Base-by-base conservation (phyloP, 805 yeast genomes). In the Diddensiella transvaalensis region DNA sequence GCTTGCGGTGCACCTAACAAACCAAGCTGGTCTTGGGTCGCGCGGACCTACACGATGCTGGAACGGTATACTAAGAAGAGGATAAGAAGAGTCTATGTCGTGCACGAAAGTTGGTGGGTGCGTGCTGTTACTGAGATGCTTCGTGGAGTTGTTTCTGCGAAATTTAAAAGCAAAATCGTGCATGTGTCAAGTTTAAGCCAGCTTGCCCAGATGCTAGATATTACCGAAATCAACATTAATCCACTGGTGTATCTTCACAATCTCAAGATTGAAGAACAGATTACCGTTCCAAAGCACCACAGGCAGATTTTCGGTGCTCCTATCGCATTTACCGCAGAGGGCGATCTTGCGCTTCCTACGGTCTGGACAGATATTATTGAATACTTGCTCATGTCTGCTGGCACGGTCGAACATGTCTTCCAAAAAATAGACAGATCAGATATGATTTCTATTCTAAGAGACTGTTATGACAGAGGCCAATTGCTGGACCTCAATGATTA, bases 91-190 rank as follows among this genome's bases (percentile, higher is more conserved):
- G 71, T 88, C 2, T 85, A 83, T 54, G 76, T 90, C 24, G 95
- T 91, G 2, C 97, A 91, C 66, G 96, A 90, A 56, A 83, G 85
- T 41, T 89, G 96, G 93, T 78, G 90, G 67, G 78, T 87, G 22
- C 79, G 88, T 57, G 83, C 95, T 0, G 76, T 87, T 32, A 77
- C 85, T 13, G 89, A 85, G 46, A 75, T 88, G 21, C 69, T 87
- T 50, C 73, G 81, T 48, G 85, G 83, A 59, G 81, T 85, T 1
- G 68, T 80, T 47, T 72, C 74, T 46, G 66, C 76, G 47, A 80
- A 79, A 53, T 70, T 74, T 59, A 54, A 61, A 35, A 53, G 59
- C 19, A 73, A 73, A 47, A 55, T 75, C 36, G 63, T 74, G 13
- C 80, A 78, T 58, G 74, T 81, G 26, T 57, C 71, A 3, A 67